A percentile compares a stretch with the other conserved stretches of the same genome.
Conservation (phyloP, 2,329 filamentous ascomycete genomes). For the Thielaviopsis musarum region DNA sequence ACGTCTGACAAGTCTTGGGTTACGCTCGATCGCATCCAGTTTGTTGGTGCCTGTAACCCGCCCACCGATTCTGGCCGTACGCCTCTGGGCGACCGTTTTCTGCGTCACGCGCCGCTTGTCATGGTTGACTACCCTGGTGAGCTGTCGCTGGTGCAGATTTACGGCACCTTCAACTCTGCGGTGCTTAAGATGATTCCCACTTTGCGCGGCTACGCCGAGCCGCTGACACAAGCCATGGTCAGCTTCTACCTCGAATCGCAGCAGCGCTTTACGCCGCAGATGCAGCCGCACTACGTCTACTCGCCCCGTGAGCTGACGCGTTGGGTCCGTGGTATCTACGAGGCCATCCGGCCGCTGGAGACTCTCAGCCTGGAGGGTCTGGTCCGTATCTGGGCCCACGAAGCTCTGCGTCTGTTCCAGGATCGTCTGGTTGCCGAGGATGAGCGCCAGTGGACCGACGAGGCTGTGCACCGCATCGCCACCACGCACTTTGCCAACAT, state of each 20-base stretch:
- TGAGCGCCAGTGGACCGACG: conserved; percentile 87
- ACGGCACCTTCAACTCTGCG: conserved; percentile 93
- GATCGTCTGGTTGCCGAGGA: conserved; percentile 91
- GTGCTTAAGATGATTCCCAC: conserved; percentile 93
- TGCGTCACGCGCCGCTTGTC: conserved; percentile 91
- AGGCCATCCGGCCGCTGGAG: conserved; percentile 87
- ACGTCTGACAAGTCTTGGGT: conserved; percentile 97
- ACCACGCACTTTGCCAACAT: conserved; percentile 90
- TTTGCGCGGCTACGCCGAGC: conserved; percentile 85
- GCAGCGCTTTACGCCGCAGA: conserved; percentile 82
- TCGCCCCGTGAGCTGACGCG: conserved; percentile 94
- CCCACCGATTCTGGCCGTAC: conserved; percentile 95
- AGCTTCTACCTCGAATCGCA: conserved; percentile 92
- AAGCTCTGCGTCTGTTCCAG: conserved; percentile 89
- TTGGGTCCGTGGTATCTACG: conserved; percentile 95
- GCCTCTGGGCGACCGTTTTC: conserved; percentile 79
- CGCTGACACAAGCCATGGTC: conserved; percentile 94
- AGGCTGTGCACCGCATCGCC: conserved; percentile 71
- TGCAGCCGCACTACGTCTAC: conserved; percentile 98
- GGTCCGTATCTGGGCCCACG: conserved; percentile 94
- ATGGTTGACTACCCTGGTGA: conserved; percentile 99
- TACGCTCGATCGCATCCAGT: conserved; percentile 91
- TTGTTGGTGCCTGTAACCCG: conserved; percentile 96
- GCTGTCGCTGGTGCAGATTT: conserved; percentile 87
- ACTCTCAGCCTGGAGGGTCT: conserved; percentile 76